These are phyloP conservation scores for Allantophomopsis lycopodina DNA, from an alignment of 2,329 filamentous ascomycete species.

Conservation along the genomic window DNA sequence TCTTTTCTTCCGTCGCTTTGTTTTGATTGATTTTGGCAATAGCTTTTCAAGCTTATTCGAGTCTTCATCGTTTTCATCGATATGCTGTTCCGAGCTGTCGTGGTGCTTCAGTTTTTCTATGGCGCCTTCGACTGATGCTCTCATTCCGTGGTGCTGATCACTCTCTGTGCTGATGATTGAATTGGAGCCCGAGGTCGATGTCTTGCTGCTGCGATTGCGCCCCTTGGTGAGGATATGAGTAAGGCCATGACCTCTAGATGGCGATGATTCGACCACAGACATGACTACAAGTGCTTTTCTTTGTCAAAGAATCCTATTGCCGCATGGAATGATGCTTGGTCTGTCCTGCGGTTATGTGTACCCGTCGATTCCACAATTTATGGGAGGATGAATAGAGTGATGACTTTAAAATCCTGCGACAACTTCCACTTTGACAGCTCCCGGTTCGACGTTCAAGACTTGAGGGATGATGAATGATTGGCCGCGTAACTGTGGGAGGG, in stretches of 20 bases:
- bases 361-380: too few species aligned
- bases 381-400: too few species aligned
- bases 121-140: slow-evolving; percentile 10
- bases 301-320: slow-evolving; percentile 9
- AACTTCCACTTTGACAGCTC: too few species aligned
- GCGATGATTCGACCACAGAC: slow-evolving; percentile 12
- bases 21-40: slow-evolving; percentile 34
- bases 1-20: slow-evolving; percentile 33
- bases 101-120: slow-evolving; percentile 12
- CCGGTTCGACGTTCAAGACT: too few species aligned
- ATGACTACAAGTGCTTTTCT: slow-evolving; percentile 4
- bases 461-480: too few species aligned
- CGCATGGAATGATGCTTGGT: too few species aligned
- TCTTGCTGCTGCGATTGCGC: slow-evolving; percentile 9
- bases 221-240: slow-evolving; percentile 13
- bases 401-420: too few species aligned
- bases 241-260: slow-evolving; percentile 9
- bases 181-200: slow-evolving; percentile 9
- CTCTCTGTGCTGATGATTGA: slow-evolving; percentile 13
- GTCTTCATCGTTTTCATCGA: slow-evolving; percentile 9
- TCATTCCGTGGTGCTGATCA: slow-evolving; percentile 9
- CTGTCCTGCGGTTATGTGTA: too few species aligned
- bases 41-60: slow-evolving; percentile 33
- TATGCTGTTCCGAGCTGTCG: not conserved
- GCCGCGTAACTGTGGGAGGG: too few species aligned